phyloP scores from a whole-genome alignment of 1,284 basidiomycete species.

The Somion occarium region DNA sequence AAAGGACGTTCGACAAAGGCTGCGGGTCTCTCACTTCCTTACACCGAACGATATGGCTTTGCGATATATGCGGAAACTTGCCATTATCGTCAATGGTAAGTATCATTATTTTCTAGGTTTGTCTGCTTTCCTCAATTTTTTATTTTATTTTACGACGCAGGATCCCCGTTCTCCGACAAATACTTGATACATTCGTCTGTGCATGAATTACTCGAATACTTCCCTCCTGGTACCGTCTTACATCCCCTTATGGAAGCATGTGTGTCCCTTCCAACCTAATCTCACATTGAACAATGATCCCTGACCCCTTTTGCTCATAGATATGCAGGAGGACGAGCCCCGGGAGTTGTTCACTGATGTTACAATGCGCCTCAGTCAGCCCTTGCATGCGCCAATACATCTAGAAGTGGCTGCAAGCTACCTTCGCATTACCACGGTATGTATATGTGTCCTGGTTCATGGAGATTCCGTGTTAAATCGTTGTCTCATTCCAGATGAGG shows the following conservation, averaged over 20 bases:
- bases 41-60: conserved; percentile 77
- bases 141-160: conserved; percentile 10
- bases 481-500: conserved; percentile 46
- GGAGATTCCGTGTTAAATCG: not conserved
- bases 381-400: conserved; percentile 58
- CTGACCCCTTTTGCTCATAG: conserved; percentile 28
- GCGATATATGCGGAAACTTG: conserved; percentile 70
- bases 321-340: conserved; percentile 52
- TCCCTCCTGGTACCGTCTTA: conserved; percentile 44
- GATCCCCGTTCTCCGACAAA: conserved; percentile 14
- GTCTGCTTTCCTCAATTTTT: not conserved
- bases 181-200: conserved; percentile 22
- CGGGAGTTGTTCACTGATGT: conserved; percentile 51
- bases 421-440: conserved; percentile 63
- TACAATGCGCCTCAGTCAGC: conserved; percentile 55
- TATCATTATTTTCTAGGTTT: conserved; percentile 1
- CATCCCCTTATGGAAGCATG: conserved; percentile 49
- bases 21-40: conserved; percentile 62
- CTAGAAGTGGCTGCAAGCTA: conserved; percentile 61
- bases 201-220: conserved; percentile 48
- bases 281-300: not conserved
- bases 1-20: conserved; percentile 53
- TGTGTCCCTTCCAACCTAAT: conserved; percentile 34
- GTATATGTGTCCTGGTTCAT: conserved; percentile 18
- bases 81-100: conserved; percentile 71